Percentiles rank a stretch among this genome's conserved stretches.
These are phyloP conservation scores for Monosporozyma yasuniensis DNA, from an alignment of 805 yeast genomes.

Conservation along the genomic window DNA sequence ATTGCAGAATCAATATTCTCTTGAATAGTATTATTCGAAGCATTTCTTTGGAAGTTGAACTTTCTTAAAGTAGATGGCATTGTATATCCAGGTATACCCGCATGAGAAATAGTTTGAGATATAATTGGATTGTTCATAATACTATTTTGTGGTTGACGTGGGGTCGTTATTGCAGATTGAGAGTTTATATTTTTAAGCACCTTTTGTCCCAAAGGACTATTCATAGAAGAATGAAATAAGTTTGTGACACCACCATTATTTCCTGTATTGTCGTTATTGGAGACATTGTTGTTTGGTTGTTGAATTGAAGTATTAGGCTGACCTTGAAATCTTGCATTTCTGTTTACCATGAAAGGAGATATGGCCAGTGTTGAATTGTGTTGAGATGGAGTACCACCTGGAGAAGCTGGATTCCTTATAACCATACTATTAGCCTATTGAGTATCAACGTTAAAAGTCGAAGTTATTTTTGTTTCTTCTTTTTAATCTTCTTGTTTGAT, in stretches of 20 bases:
- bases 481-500: too few relatives aligned
- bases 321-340: slow-evolving; percentile 16
- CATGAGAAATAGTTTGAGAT: slow-evolving; percentile 21
- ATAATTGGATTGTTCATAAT: slow-evolving; percentile 12
- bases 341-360: slow-evolving; percentile 50
- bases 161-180: slow-evolving; percentile 33
- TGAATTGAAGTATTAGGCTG: slow-evolving; percentile 7
- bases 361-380: slow-evolving; percentile 67
- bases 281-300: not conserved
- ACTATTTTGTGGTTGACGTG: slow-evolving; percentile 28
- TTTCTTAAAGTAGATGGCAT: slow-evolving; percentile 27
- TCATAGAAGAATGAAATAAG: slow-evolving; percentile 11
- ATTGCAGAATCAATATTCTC: not conserved
- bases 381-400: slow-evolving; percentile 40
- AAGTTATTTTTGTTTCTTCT: too few relatives aligned
- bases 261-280: not conserved
- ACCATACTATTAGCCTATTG: too few relatives aligned
- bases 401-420: slow-evolving; percentile 19
- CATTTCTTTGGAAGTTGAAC: slow-evolving; percentile 16
- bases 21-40: not conserved
- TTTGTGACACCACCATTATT: not conserved
- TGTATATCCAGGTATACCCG: slow-evolving; percentile 21
- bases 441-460: too few relatives aligned
- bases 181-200: slow-evolving; percentile 9
- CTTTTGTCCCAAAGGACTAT: slow-evolving; percentile 23